phyloP scores from a whole-genome alignment of 2,329 filamentous ascomycete species.

The Drechslerella coelobrocha region DNA sequence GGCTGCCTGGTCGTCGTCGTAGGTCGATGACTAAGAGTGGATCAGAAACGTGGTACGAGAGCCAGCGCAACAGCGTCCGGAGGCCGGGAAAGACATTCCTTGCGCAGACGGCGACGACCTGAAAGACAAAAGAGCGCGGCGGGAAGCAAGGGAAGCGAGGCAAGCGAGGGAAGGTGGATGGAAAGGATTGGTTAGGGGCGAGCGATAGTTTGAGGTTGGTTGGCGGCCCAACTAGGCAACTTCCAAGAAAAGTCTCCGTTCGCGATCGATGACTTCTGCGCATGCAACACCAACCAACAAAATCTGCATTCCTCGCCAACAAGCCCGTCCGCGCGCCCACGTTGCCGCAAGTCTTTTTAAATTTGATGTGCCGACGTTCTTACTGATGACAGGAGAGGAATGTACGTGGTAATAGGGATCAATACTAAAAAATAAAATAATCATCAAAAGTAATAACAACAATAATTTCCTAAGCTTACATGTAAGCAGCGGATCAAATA shows the following conservation, averaged over 20 bases:
- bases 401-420: neutral
- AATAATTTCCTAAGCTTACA: no score
- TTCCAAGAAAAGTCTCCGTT: constrained; percentile 3
- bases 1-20: no score
- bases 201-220: neutral
- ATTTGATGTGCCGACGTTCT: no score
- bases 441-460: no score
- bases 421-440: no score
- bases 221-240: neutral
- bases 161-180: neutral
- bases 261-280: neutral
- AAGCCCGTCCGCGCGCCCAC: no score
- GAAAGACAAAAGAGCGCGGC: constrained; percentile 1
- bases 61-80: neutral
- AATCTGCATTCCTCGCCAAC: neutral
- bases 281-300: neutral
- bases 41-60: neutral
- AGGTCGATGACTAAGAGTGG: neutral
- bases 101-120: neutral
- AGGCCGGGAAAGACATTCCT: constrained; percentile 3
- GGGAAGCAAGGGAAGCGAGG: neutral
- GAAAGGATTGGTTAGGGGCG: neutral
- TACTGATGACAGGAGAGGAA: neutral
- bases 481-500: no score
- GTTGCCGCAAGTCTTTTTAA: no score